Conservation (phyloP, 2,329 filamentous ascomycete genomes). For the Penicillium sp. region DNA sequence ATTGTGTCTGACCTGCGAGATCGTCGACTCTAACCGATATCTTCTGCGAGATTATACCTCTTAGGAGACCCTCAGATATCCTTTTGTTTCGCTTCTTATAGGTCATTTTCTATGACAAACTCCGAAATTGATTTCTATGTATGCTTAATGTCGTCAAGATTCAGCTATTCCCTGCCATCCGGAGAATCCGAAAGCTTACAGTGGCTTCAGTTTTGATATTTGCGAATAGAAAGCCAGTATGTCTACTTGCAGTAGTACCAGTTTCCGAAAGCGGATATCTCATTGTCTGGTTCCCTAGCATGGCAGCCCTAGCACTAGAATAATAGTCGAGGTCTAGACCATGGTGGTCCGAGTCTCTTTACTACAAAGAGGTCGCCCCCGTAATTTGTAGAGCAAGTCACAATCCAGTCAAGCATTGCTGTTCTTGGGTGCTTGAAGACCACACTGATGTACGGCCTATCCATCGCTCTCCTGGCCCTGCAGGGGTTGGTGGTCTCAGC, state of each 20-base stretch:
- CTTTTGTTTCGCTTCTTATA: not conserved
- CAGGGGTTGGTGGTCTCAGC: slow-evolving; percentile 16
- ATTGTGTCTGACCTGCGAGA: not conserved
- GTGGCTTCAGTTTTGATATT: not conserved
- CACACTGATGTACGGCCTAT: slow-evolving; percentile 9
- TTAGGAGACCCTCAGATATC: not conserved
- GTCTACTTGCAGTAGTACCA: not conserved
- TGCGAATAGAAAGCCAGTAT: not conserved
- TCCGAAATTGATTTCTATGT: not conserved
- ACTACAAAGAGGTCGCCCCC: slow-evolving; percentile 1
- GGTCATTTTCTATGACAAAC: too few relatives aligned
- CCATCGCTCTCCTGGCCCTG: slow-evolving; percentile 10
- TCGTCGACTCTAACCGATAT: too few relatives aligned
- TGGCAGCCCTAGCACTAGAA: not conserved
- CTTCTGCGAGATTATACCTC: not conserved
- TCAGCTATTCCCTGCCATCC: not conserved
- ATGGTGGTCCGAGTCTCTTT: not conserved
- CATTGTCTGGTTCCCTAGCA: slow-evolving; percentile 2
- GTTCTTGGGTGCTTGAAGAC: not conserved
- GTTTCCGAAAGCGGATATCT: slow-evolving; percentile 14
- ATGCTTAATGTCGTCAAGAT: slow-evolving; percentile 6
- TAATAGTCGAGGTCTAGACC: slow-evolving; percentile 14
- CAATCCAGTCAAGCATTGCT: not conserved
- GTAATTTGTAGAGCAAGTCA: not conserved
- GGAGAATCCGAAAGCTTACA: slow-evolving; percentile 10